Evolutionary conservation across 805 yeast species (phyloP), one percentile per base, ranked within the genome.

Genomic region (Kazachstania viticola): DNA sequence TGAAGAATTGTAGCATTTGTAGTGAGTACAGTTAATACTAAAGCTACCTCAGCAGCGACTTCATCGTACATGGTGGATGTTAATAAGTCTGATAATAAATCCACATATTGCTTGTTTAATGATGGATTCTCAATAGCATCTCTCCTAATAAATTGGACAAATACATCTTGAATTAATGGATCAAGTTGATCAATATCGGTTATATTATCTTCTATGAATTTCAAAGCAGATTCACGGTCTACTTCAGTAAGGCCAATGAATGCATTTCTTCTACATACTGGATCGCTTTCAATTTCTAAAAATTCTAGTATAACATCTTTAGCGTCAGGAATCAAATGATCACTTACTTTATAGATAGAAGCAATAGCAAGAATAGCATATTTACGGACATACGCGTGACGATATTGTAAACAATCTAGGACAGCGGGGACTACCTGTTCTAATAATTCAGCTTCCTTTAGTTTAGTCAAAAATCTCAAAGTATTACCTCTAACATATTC

Each of bases 341-440:
- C 85, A 21, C 94, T 75, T 32, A 79, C 87, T 52, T 75, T 68
- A 58, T 71, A 80, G 45, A 91, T 82, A 16, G 94, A 75, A 47
- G 70, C 73, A 37, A 91, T 73, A 26, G 97, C 94, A 59, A 88
- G 79, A 15, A 84, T 87, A 5, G 98, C 98, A 54, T 91, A 88
- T 58, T 91, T 91, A 55, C 99, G 78, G 40, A 91, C 98, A 51
- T 93, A 91, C 8, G 97, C 94, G 60, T 91, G 97, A 45, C 98
- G 79, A 61, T 91, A 95, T 45, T 83, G 94, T 46, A 93, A 66
- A 62, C 96, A 85, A 36, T 75, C 74, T 49, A 95, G 74, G 28
- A 85, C 87, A 26, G 91, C 77, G 19, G 97, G 95, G 26, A 91
- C 91, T 59, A 91, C 70, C 32, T 96, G 94, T 61, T 93, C 98